Conservation (phyloP, 129 eudicot genomes). For the Solidago caesia region DNA sequence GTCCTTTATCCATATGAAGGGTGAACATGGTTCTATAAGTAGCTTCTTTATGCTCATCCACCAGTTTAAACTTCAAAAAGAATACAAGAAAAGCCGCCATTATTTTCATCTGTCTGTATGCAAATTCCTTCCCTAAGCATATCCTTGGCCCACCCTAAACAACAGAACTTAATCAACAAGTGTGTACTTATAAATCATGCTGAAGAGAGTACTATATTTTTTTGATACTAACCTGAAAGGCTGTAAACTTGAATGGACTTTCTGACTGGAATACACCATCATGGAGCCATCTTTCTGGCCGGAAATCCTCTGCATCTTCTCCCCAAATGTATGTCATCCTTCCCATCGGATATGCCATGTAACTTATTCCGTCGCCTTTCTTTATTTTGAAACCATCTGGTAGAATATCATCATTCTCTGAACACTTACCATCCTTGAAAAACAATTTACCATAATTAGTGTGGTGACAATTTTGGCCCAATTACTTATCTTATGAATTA, state of each 20-base stretch:
- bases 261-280: conserved; percentile 48
- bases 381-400: conserved; percentile 52
- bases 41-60: conserved; percentile 43
- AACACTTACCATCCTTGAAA: conserved; percentile 36
- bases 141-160: conserved; percentile 53
- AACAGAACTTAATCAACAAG: not conserved
- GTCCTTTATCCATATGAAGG: no score
- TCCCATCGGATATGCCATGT: conserved; percentile 60
- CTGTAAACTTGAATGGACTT: conserved; percentile 57
- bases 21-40: no score
- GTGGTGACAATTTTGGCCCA: not conserved
- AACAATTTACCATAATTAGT: not conserved
- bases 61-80: conserved; percentile 41
- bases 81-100: conserved; percentile 49
- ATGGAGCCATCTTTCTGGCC: conserved; percentile 63
- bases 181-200: not conserved
- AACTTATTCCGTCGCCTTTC: conserved; percentile 47
- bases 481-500: not conserved
- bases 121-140: conserved; percentile 70
- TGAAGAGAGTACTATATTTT: not conserved
- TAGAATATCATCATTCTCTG: conserved; percentile 45
- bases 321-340: conserved; percentile 68
- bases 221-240: conserved; percentile 46
- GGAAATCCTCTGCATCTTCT: conserved; percentile 53
- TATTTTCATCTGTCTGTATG: conserved; percentile 65